These are phyloP conservation scores for Wickerhamiella hasegawae DNA, from an alignment of 805 yeast species.

Conservation along the genomic window DNA sequence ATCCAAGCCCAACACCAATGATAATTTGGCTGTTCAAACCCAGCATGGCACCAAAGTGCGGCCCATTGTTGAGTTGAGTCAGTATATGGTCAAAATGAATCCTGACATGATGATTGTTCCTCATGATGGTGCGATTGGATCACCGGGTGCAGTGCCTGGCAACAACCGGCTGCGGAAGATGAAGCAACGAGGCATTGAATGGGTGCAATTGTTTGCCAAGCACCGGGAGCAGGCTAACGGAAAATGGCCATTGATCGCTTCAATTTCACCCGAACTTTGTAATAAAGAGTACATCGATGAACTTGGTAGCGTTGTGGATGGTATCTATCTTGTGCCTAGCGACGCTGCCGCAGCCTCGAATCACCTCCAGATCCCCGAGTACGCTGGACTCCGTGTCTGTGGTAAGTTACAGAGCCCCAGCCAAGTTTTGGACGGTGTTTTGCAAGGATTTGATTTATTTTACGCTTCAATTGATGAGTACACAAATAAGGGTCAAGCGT, in stretches of 20 bases:
- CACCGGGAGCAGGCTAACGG: neutral
- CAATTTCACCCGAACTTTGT: conserved; percentile 20
- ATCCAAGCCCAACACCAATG: conserved; percentile 21
- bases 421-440: conserved; percentile 18
- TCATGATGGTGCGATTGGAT: conserved; percentile 20
- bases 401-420: neutral
- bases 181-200: conserved; percentile 20
- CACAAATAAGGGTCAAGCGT: conserved; percentile 26
- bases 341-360: neutral
- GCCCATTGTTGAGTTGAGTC: conserved; percentile 13
- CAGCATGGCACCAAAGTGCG: conserved; percentile 23
- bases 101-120: conserved; percentile 24
- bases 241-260: conserved; percentile 15
- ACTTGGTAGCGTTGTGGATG: conserved; percentile 8
- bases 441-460: conserved; percentile 23
- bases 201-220: conserved; percentile 18
- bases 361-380: no score
- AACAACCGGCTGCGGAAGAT: conserved; percentile 23
- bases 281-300: conserved; percentile 8
- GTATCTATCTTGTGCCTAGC: conserved; percentile 3
- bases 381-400: conserved; percentile 6
- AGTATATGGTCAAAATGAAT: conserved; percentile 12
- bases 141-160: conserved; percentile 18
- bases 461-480: conserved; percentile 17
- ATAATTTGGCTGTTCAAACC: conserved; percentile 21